Evolutionary conservation across 768 basidiomycete species (phyloP), one percentile per base, ranked within the genome.

Genomic region (Mycena capillaripes): DNA sequence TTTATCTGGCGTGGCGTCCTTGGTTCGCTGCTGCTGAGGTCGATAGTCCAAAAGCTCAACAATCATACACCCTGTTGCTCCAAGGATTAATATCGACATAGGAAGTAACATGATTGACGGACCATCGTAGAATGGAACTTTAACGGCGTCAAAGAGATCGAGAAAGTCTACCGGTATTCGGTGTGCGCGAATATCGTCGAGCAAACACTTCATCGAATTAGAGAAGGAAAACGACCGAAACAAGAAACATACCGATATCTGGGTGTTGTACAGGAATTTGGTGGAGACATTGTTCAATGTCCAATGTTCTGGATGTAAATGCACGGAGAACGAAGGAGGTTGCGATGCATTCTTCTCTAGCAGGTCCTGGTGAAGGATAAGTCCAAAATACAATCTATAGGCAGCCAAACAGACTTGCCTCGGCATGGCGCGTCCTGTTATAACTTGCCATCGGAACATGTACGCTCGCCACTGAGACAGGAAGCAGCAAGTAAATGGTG

Each of bases 141-240:
- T 86, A 4, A 90, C 89, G 25, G 87, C 82, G 72, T 96, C 93
- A 75, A 96, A 95, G 32, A 95, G 82, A 71, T 95, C 93, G 16
- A 95, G 85, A 79, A 94, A 95, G 82, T 96, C 95, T 34, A 93
- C 90, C 16, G 95, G 95, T 86, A 96, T 95, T 56, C 94, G 87
- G 75, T 93, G 90, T 10, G 92, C 91, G 56, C 93, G 89, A 64
- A 96, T 91, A 78, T 96, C 95, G 77, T 96, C 95, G 46, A 96
- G 85, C 9, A 96, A 81, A 53, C 92, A 91, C 95, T 27, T 68
- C 3, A 34, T 23, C 52, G 23, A 67, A 40, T 63, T 19, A 72
- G 44, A 19, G 6, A n/a, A 21, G 19, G 8, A 25, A 12, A 58
- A 60, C 23, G 17, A 50, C 27, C 27, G 46, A 16, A 52, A 8